Conservation (phyloP, 148 eudicot species). For the Agrostemma githago region DNA sequence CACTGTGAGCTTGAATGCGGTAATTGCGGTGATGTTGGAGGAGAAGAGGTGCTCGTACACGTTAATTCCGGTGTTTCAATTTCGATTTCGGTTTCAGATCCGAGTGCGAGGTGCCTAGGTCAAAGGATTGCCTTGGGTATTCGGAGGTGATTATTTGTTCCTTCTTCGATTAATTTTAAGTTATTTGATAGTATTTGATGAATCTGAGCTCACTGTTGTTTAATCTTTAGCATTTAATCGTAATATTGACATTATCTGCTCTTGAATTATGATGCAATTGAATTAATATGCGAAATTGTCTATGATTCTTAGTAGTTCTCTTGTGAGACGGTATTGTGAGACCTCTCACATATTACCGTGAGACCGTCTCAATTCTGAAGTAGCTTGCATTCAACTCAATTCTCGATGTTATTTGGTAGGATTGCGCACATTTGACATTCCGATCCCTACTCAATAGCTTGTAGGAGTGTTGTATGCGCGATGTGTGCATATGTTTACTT, state of each 20-base stretch:
- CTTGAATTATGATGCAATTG: neutral
- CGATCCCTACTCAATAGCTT: no score
- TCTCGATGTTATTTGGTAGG: no score
- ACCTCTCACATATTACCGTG: no score
- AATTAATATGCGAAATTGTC: neutral
- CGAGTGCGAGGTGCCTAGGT: conserved; percentile 64
- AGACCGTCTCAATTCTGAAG: no score
- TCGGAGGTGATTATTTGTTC: conserved; percentile 65
- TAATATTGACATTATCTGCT: no score
- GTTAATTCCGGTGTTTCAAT: conserved; percentile 42
- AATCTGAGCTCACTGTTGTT: no score
- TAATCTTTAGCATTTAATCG: no score
- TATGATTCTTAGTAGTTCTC: neutral
- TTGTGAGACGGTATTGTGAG: no score
- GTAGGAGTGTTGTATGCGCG: no score
- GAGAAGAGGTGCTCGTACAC: conserved; percentile 60
- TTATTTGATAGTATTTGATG: no score
- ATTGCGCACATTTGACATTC: no score
- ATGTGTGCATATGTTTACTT: neutral
- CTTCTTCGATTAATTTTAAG: neutral
- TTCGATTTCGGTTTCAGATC: conserved; percentile 48
- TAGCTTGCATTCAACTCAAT: no score
- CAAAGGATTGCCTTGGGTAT: conserved; percentile 69
- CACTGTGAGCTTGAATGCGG: conserved; percentile 30
- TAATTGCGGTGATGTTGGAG: conserved; percentile 68